Conservation (phyloP, 2,329 filamentous ascomycete genomes). For the Raffaelea deltoideospora region DNA sequence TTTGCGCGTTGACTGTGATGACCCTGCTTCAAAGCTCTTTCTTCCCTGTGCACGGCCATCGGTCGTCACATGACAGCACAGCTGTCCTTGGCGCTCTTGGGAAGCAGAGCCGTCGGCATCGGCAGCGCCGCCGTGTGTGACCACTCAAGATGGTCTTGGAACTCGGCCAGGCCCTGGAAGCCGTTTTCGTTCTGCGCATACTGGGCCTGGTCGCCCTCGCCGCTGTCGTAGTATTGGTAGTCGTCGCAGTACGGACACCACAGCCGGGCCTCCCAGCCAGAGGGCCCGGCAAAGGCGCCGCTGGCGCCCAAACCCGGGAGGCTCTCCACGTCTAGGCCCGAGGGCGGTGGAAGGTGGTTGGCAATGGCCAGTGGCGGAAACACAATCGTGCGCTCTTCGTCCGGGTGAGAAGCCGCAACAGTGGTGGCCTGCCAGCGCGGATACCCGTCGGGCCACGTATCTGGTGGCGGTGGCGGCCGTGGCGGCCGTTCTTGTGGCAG, state of each 20-base stretch:
- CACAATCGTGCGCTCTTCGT: constrained; percentile 32
- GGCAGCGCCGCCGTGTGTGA: constrained; percentile 30
- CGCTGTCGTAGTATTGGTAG: constrained; percentile 32
- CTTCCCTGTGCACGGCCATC: background rate
- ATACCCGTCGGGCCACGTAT: constrained; percentile 9
- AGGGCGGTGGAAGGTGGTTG: constrained; percentile 36
- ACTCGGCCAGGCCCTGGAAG: constrained; percentile 31
- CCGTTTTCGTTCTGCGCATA: constrained; percentile 31
- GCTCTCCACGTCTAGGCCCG: too few species aligned
- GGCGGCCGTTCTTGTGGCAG: background rate
- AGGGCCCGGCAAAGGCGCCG: too few species aligned
- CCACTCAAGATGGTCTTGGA: constrained; percentile 43
- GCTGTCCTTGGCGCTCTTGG: constrained; percentile 15
- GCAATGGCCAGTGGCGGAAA: constrained; percentile 43
- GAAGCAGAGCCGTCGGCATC: constrained; percentile 18
- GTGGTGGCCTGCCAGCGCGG: constrained; percentile 39
- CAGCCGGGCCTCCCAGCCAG: constrained; percentile 36
- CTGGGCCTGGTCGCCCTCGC: constrained; percentile 32
- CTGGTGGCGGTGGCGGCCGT: constrained; percentile 6
- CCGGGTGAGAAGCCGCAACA: constrained; percentile 21
- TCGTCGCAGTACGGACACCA: constrained; percentile 43
- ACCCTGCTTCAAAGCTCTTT: background rate
- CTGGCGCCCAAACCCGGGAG: too few species aligned
- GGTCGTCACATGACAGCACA: constrained; percentile 20
- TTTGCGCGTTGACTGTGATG: background rate